phyloP scores from a whole-genome alignment of 495 filamentous ascomycete species.

The Amniculicola lignicola region DNA sequence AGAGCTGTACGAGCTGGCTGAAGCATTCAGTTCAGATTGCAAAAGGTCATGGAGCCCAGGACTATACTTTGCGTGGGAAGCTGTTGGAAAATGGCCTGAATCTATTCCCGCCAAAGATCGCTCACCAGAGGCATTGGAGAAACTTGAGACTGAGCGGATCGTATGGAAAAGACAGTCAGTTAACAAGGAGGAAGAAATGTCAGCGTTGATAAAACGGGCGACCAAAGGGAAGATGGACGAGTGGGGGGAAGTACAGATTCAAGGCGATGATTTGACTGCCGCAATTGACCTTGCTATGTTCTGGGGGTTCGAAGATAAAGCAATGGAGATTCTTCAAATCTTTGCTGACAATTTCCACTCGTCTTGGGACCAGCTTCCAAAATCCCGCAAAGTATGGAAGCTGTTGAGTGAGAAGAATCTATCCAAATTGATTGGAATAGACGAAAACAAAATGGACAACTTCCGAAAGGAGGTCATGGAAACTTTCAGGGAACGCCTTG shows the following conservation, averaged over 20 bases:
- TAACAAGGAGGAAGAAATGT: constrained; percentile 20
- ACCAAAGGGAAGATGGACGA: constrained; percentile 9
- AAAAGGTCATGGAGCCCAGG: constrained; percentile 32
- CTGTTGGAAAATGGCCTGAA: constrained; percentile 22
- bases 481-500: constrained; percentile 22
- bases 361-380: constrained; percentile 23
- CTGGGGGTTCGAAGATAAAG: constrained; percentile 18
- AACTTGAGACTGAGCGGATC: constrained; percentile 29
- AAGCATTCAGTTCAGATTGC: constrained; percentile 15
- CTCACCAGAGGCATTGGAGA: constrained; percentile 13
- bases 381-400: constrained; percentile 25
- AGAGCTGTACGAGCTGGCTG: constrained; percentile 19
- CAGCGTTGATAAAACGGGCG: constrained; percentile 17
- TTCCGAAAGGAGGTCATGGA: constrained; percentile 22
- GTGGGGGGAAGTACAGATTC: constrained; percentile 19
- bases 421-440: constrained; percentile 14
- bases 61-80: constrained; percentile 33
- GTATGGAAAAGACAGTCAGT: constrained; percentile 28
- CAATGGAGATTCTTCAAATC: constrained; percentile 24
- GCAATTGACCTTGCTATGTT: constrained; percentile 30
- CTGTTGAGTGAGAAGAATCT: constrained; percentile 21
- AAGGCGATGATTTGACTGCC: constrained; percentile 23
- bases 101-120: constrained; percentile 22
- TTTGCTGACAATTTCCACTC: constrained; percentile 29
- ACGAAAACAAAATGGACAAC: constrained; percentile 20